Percentiles rank a stretch among this genome's conserved stretches.
Evolutionary conservation across 345 rosid genomes (phyloP).

Genomic region (Nasturtium officinale): DNA sequence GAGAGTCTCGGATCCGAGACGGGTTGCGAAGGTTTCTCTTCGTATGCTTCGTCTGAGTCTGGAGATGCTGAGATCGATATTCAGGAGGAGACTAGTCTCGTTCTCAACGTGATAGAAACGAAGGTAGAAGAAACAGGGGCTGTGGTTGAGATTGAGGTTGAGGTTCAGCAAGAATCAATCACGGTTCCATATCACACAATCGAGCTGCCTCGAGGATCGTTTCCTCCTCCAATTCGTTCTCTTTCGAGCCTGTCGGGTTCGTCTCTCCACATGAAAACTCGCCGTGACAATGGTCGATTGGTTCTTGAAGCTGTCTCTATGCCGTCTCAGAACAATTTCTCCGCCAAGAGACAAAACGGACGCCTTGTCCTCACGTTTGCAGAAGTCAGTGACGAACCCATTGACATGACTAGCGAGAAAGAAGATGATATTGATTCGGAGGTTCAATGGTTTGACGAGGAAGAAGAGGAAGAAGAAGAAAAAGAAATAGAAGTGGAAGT

Average conservation of each 20-base stretch:
- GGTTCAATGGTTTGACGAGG: slow-evolving; percentile 31
- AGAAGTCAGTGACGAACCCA: slow-evolving; percentile 9
- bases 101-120: slow-evolving; percentile 5
- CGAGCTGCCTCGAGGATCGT: slow-evolving; percentile 45
- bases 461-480: slow-evolving; percentile 28
- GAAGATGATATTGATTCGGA: slow-evolving; percentile 35
- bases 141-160: slow-evolving; percentile 21
- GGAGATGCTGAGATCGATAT: slow-evolving; percentile 52
- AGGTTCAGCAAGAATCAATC: slow-evolving; percentile 26
- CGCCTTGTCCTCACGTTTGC: slow-evolving; percentile 85
- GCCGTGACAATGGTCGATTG: slow-evolving; percentile 81
- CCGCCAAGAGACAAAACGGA: slow-evolving; percentile 76
- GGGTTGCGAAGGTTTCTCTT: slow-evolving; percentile 83
- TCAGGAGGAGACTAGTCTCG: slow-evolving; percentile 21
- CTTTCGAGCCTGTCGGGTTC: slow-evolving; percentile 58
- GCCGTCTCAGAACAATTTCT: slow-evolving; percentile 70
- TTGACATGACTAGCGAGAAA: slow-evolving; percentile 28
- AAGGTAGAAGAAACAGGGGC: slow-evolving; percentile 21
- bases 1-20: slow-evolving; percentile 99
- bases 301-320: slow-evolving; percentile 88
- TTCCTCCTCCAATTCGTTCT: slow-evolving; percentile 84
- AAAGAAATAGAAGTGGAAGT: not conserved
- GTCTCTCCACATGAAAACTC: slow-evolving; percentile 65
- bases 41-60: slow-evolving; percentile 60
- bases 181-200: slow-evolving; percentile 21